phyloP scores from a whole-genome alignment of 129 eudicot genomes.

The Silybum marianum region DNA sequence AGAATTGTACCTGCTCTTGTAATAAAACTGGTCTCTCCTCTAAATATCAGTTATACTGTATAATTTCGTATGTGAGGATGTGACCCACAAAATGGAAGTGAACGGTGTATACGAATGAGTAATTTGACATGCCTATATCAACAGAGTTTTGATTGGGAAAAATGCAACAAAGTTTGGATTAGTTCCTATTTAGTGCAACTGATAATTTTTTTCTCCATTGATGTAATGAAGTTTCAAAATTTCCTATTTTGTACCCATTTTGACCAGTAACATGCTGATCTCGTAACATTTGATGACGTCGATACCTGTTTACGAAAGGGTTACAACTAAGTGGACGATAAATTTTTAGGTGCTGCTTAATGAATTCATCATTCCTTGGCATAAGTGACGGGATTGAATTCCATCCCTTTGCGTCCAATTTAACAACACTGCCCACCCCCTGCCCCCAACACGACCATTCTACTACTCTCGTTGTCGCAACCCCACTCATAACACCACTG shows the following conservation, averaged over 20 bases:
- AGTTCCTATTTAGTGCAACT: background rate
- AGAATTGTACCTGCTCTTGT: background rate
- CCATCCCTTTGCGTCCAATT: too few relatives aligned
- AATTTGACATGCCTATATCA: background rate
- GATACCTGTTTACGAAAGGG: background rate
- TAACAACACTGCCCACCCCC: too few relatives aligned
- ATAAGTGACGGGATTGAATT: too few relatives aligned
- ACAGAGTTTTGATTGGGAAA: background rate
- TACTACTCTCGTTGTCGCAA: too few relatives aligned
- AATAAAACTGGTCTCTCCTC: background rate
- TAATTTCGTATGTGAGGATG: too few relatives aligned
- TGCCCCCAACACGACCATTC: too few relatives aligned
- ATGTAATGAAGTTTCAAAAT: background rate
- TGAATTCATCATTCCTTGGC: too few relatives aligned
- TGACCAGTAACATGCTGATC: background rate
- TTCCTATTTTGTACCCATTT: background rate
- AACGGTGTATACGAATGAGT: background rate
- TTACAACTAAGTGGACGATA: too few relatives aligned
- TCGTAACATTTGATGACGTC: background rate
- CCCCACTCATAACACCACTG: too few relatives aligned
- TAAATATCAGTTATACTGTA: background rate
- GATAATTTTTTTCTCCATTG: background rate
- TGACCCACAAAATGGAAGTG: background rate
- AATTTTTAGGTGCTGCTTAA: too few relatives aligned
- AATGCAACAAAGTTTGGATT: background rate